These are phyloP conservation scores for Themeda triandra DNA, from an alignment of 176 grass and related monocot species.

Conservation along the genomic window DNA sequence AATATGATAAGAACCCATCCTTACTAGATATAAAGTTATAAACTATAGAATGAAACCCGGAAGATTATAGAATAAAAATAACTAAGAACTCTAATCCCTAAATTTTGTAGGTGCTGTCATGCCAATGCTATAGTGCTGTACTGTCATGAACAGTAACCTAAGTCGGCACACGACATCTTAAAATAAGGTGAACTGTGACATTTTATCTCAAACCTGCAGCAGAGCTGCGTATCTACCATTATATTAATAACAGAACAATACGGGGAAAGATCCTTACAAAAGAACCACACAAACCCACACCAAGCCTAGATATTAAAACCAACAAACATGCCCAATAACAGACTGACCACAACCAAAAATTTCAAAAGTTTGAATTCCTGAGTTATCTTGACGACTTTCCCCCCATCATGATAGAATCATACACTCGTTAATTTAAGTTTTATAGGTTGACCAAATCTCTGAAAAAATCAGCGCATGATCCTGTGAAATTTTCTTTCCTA, in stretches of 20 bases:
- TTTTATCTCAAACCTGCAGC: too few relatives aligned
- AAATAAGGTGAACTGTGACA: neutral
- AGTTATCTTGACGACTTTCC: neutral
- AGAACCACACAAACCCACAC: too few relatives aligned
- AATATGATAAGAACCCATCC: neutral
- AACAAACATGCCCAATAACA: too few relatives aligned
- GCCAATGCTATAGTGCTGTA: neutral
- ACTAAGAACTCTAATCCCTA: neutral
- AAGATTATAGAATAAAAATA: neutral
- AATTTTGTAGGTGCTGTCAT: neutral
- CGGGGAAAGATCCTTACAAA: too few relatives aligned
- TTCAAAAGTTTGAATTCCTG: neutral
- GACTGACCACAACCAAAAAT: neutral
- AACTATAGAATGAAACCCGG: neutral
- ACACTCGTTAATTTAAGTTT: neutral
- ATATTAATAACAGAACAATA: too few relatives aligned
- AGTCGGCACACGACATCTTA: neutral
- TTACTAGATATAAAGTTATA: neutral
- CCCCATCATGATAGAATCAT: neutral
- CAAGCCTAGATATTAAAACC: too few relatives aligned
- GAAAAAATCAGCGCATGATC: neutral
- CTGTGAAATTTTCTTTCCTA: constrained; percentile 1
- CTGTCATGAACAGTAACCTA: neutral
- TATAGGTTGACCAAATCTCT: too few relatives aligned
- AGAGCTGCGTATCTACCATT: too few relatives aligned